Evolutionary conservation across 441 rosid species (phyloP).

Genomic region (Aleurites moluccanus): DNA sequence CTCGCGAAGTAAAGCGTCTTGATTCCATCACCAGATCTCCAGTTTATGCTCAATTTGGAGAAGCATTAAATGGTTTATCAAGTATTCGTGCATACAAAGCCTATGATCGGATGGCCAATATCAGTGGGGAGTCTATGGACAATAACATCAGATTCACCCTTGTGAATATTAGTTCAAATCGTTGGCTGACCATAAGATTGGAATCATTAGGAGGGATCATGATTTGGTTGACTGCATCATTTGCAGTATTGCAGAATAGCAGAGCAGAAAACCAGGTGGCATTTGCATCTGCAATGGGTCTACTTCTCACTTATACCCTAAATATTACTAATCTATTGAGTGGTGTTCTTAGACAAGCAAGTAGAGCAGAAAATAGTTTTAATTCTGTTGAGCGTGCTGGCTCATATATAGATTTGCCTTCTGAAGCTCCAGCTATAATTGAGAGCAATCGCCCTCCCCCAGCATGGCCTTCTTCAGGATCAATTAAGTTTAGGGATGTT

Average conservation of each 20-base stretch:
- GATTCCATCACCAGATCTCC: conserved; percentile 95
- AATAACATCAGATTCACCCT: conserved; percentile 90
- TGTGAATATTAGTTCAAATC: conserved; percentile 69
- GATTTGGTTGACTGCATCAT: conserved; percentile 91
- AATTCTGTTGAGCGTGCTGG: conserved; percentile 95
- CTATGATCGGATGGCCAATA: conserved; percentile 71
- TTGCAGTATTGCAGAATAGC: conserved; percentile 80
- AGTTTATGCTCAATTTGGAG: conserved; percentile 95
- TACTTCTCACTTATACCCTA: conserved; percentile 85
- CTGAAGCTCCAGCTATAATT: conserved; percentile 72
- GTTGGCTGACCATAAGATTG: conserved; percentile 85
- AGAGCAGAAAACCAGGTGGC: conserved; percentile 59
- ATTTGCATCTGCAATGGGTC: conserved; percentile 94
- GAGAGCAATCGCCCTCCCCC: conserved; percentile 67
- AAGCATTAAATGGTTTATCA: conserved; percentile 89
- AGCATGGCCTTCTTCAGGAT: conserved; percentile 87
- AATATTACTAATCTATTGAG: conserved; percentile 77
- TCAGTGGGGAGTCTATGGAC: conserved; percentile 89
- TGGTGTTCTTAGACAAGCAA: conserved; percentile 83
- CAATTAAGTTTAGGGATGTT: conserved; percentile 71
- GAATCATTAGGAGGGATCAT: conserved; percentile 91
- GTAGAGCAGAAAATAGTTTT: conserved; percentile 88
- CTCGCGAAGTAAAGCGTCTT: conserved; percentile 93
- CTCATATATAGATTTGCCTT: conserved; percentile 75
- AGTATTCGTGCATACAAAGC: conserved; percentile 94